Evolutionary conservation across 495 filamentous ascomycete genomes (phyloP).

Genomic region (Xylaria nigripes): DNA sequence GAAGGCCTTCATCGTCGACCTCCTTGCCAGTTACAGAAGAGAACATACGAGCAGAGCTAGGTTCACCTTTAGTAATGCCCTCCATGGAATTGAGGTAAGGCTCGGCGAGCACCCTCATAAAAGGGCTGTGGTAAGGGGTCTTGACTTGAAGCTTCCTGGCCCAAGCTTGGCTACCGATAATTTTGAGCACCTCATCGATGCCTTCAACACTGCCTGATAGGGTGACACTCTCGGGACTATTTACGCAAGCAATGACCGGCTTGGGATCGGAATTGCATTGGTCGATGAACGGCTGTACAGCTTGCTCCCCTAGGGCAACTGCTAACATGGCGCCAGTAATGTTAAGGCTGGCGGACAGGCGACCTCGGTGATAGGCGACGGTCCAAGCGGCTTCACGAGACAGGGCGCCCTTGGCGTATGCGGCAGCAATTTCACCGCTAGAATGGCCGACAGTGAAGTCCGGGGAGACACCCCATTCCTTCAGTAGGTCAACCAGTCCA

Average conservation of each 20-base stretch:
- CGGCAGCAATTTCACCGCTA: constrained; percentile 51
- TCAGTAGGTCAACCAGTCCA: constrained; percentile 46
- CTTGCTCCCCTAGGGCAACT: constrained; percentile 24
- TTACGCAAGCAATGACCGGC: constrained; percentile 38
- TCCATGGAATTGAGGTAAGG: constrained; percentile 25
- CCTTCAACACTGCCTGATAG: constrained; percentile 33
- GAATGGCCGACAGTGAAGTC: constrained; percentile 49
- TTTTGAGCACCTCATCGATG: constrained; percentile 26
- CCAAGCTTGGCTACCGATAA: constrained; percentile 27
- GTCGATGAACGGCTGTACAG: constrained; percentile 23
- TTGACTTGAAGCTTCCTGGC: constrained; percentile 30
- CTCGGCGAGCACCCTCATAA: constrained; percentile 35
- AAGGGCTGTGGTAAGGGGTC: constrained; percentile 38
- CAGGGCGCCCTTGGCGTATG: constrained; percentile 36
- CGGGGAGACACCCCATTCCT: constrained; percentile 38
- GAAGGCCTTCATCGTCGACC: constrained; percentile 18
- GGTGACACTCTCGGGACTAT: constrained; percentile 40
- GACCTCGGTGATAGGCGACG: constrained; percentile 37
- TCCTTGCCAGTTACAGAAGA: constrained; percentile 33
- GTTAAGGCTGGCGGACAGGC: constrained; percentile 16
- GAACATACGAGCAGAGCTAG: constrained; percentile 26
- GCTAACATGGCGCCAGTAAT: constrained; percentile 38
- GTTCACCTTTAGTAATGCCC: constrained; percentile 7
- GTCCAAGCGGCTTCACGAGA: constrained; percentile 41
- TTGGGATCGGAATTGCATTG: constrained; percentile 15